Conservation (phyloP, 495 filamentous ascomycete genomes). For the Trichoderma asperelloides region DNA sequence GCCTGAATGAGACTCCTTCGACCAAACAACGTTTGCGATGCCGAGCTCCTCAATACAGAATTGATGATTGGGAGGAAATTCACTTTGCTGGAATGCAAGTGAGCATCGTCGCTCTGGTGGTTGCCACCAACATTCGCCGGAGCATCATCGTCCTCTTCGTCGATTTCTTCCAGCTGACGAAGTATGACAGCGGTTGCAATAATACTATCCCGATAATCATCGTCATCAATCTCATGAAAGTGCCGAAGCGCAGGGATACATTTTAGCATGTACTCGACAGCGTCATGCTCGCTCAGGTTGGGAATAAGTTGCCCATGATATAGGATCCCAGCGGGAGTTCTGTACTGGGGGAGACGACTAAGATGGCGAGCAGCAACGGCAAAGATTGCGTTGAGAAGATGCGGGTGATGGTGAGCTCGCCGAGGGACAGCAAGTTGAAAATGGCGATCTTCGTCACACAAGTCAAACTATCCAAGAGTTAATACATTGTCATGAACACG, state of each 20-base stretch:
- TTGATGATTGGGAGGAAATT: conserved; percentile 10
- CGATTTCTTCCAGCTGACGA: conserved; percentile 6
- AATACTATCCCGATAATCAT: conserved; percentile 8
- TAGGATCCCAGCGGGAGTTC: background rate
- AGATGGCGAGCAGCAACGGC: conserved; percentile 5
- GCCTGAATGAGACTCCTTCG: background rate
- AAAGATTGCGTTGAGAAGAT: conserved; percentile 9
- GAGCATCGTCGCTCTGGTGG: background rate
- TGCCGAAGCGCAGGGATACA: conserved; percentile 4
- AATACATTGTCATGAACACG: background rate
- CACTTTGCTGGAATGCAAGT: background rate
- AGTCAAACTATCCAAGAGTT: conserved; percentile 3
- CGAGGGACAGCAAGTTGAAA: conserved; percentile 1
- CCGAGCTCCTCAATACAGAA: background rate
- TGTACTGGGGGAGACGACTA: conserved; percentile 5
- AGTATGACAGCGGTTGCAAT: conserved; percentile 7
- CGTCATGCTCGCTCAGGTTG: background rate
- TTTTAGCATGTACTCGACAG: conserved; percentile 5
- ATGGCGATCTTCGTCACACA: conserved; percentile 7
- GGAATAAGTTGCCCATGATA: conserved; percentile 6
- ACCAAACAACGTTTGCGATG: conserved; percentile 1
- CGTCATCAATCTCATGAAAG: background rate
- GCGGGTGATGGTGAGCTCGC: background rate
- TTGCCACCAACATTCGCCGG: background rate
- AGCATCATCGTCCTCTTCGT: conserved; percentile 1